Conservation (phyloP, 2,329 filamentous ascomycete species). For the Arthroderma sp. region DNA sequence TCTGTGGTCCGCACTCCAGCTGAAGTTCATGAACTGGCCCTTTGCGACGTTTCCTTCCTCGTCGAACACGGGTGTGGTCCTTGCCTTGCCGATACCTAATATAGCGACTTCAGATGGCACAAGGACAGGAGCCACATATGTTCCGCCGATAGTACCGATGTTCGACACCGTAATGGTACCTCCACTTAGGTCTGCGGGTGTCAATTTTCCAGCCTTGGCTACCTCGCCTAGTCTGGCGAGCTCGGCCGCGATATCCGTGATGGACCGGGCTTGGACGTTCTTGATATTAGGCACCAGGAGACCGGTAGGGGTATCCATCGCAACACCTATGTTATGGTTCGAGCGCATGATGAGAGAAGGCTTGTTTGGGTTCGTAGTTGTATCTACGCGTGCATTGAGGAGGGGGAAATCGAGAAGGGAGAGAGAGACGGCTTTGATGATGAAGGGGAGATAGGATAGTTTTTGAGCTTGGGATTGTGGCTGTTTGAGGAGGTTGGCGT, state of each 20-base stretch:
- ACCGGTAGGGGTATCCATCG: conserved; percentile 83
- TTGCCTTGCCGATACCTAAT: conserved; percentile 71
- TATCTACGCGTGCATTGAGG: conserved; percentile 74
- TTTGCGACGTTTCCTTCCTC: conserved; percentile 47
- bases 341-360: conserved; percentile 65
- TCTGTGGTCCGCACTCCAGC: conserved; percentile 91
- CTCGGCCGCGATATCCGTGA: conserved; percentile 65
- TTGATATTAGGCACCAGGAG: conserved; percentile 86
- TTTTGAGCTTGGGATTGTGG: conserved; percentile 39
- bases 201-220: conserved; percentile 61
- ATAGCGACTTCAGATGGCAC: conserved; percentile 87
- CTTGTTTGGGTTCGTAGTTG: conserved; percentile 44
- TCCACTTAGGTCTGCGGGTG: conserved; percentile 61
- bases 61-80: conserved; percentile 66
- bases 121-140: conserved; percentile 81
- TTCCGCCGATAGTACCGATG: conserved; percentile 88
- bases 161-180: conserved; percentile 95
- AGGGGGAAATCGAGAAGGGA: conserved; percentile 69
- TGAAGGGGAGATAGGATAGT: conserved; percentile 83
- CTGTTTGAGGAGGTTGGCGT: conserved; percentile 39
- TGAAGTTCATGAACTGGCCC: conserved; percentile 76
- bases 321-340: conserved; percentile 88
- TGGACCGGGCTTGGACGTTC: conserved; percentile 63
- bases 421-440: conserved; percentile 88
- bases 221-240: conserved; percentile 59